phyloP scores from a whole-genome alignment of 305 asterid genomes.

The Lippia alba region DNA sequence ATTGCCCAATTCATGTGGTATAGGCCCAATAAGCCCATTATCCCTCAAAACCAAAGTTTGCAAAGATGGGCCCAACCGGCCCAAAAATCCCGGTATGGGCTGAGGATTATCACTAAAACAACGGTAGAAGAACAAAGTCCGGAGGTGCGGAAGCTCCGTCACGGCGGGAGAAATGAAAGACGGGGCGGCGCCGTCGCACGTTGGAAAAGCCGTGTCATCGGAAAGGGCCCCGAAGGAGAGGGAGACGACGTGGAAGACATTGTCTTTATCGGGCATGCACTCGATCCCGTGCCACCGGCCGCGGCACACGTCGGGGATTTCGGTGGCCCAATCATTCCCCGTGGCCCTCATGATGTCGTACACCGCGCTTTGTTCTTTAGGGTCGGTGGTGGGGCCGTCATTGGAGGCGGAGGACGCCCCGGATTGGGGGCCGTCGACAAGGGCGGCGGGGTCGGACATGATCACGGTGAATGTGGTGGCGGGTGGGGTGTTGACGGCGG shows the following conservation, averaged over 20 bases:
- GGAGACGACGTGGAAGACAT: slow-evolving; percentile 76
- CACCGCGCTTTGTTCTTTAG: slow-evolving; percentile 71
- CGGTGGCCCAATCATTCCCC: slow-evolving; percentile 87
- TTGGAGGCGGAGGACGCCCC: slow-evolving; percentile 42
- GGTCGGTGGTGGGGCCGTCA: slow-evolving; percentile 56
- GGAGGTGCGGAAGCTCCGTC: slow-evolving; percentile 69
- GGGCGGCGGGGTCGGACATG: slow-evolving; percentile 58
- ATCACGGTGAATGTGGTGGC: slow-evolving; percentile 59
- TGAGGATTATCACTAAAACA: slow-evolving; percentile 67
- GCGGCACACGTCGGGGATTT: slow-evolving; percentile 80
- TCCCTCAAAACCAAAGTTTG: slow-evolving; percentile 73
- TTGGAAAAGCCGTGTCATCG: slow-evolving; percentile 90
- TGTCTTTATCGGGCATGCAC: slow-evolving; percentile 81
- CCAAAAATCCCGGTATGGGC: slow-evolving; percentile 75
- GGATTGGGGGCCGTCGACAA: slow-evolving; percentile 70
- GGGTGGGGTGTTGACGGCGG: slow-evolving; percentile 24
- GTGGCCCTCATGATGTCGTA: slow-evolving; percentile 89
- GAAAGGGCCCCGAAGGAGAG: slow-evolving; percentile 87
- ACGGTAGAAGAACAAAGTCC: slow-evolving; percentile 75
- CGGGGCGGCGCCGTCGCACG: slow-evolving; percentile 53
- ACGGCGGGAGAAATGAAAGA: slow-evolving; percentile 75
- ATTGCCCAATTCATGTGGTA: slow-evolving; percentile 74
- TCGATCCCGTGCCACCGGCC: slow-evolving; percentile 98
- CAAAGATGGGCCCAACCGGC: slow-evolving; percentile 64
- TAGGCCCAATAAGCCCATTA: slow-evolving; percentile 68